Evolutionary conservation across 106 monocot species (phyloP).

Genomic region (Allium cepa): DNA sequence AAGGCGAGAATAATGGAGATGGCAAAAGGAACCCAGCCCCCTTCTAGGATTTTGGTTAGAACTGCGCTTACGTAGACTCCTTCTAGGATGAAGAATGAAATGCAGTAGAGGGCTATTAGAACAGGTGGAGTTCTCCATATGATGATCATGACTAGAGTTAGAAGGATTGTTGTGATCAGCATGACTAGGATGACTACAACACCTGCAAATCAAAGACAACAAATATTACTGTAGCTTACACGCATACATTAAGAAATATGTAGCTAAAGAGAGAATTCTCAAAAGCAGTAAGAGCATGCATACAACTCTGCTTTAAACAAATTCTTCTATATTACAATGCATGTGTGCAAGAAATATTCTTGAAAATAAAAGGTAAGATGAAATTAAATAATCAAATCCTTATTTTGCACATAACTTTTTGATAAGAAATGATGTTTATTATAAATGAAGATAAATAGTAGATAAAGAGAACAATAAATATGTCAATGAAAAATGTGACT

Average conservation of each 20-base stretch:
- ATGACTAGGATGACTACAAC: conserved; percentile 84
- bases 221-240: not conserved
- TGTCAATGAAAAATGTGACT: no score
- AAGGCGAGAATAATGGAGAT: conserved; percentile 56
- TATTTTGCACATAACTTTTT: no score
- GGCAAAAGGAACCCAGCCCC: conserved; percentile 75
- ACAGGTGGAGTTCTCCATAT: conserved; percentile 49
- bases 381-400: not conserved
- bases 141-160: conserved; percentile 74
- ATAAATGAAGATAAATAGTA: no score
- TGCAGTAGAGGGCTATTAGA: conserved; percentile 34
- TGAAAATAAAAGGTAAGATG: not conserved
- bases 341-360: no score
- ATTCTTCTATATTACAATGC: no score
- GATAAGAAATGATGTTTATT: no score
- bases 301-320: no score
- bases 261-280: no score
- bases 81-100: conserved; percentile 48
- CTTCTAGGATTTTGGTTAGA: conserved; percentile 49
- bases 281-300: no score
- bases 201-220: conserved; percentile 27
- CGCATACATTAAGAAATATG: no score
- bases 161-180: conserved; percentile 72
- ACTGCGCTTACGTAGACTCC: conserved; percentile 59
- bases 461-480: no score